These are phyloP conservation scores for Sphagnum fallax DNA, from an alignment of 228 moss, liverwort and hornwort genomes.

Conservation along the genomic window DNA sequence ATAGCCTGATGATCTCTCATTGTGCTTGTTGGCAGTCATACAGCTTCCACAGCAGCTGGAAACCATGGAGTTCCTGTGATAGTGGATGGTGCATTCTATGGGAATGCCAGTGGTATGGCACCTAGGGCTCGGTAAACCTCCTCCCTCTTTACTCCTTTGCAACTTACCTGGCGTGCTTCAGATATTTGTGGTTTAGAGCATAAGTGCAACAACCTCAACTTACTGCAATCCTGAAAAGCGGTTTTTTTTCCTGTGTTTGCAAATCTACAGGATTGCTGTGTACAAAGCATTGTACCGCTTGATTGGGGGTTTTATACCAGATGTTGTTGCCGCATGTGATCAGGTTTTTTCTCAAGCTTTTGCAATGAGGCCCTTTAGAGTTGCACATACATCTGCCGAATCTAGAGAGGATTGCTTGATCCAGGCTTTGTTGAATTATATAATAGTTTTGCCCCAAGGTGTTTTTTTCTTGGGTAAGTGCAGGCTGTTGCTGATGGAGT, in stretches of 20 bases:
- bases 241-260: not conserved
- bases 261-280: conserved; percentile 31
- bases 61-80: conserved; percentile 31
- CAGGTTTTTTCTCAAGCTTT: conserved; percentile 17
- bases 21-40: conserved; percentile 18
- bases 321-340: conserved; percentile 43
- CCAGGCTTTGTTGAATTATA: too few species aligned
- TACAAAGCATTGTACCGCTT: conserved; percentile 41
- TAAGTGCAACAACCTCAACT: too few species aligned
- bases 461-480: not conserved
- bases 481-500: conserved; percentile 49
- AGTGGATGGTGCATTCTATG: conserved; percentile 26
- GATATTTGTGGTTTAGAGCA: too few species aligned
- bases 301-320: conserved; percentile 47
- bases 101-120: conserved; percentile 53
- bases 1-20: not conserved
- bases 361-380: not conserved
- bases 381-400: too few species aligned
- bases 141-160: not conserved
- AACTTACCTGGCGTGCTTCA: too few species aligned
- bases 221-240: not conserved
- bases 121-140: conserved; percentile 37
- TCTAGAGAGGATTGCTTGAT: too few species aligned
- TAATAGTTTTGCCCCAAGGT: not conserved
- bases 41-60: conserved; percentile 39